Conservation (phyloP, 1,284 basidiomycete genomes). For the Ceratobasidium papillatum region DNA sequence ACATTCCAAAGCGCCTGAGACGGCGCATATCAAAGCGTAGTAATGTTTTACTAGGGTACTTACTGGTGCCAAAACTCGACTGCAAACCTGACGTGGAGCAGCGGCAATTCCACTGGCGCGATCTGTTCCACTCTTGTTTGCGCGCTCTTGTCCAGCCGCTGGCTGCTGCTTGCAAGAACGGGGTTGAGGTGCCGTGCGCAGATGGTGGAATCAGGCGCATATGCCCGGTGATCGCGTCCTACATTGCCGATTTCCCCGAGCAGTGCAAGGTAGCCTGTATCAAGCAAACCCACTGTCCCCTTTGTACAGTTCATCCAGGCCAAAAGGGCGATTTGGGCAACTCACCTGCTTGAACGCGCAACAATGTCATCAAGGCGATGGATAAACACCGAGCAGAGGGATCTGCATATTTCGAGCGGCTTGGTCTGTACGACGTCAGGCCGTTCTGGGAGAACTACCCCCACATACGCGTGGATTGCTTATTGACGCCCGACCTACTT, state of each 20-base stretch:
- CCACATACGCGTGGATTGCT: constrained; percentile 46
- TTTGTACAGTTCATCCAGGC: constrained; percentile 16
- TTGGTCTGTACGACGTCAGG: not conserved
- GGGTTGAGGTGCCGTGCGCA: constrained; percentile 18
- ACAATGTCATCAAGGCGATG: not conserved
- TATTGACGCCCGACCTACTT: constrained; percentile 49
- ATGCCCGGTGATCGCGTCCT: not conserved
- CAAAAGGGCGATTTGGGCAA: constrained; percentile 1
- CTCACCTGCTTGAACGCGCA: not conserved
- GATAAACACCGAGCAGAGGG: not conserved
- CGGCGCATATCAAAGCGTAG: constrained; percentile 23
- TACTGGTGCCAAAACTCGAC: constrained; percentile 18
- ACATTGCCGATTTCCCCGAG: constrained; percentile 40
- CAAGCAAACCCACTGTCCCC: constrained; percentile 16
- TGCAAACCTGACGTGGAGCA: not conserved
- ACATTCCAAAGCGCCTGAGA: constrained; percentile 14
- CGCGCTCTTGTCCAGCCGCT: constrained; percentile 36
- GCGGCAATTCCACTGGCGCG: not conserved
- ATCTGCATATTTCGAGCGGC: not conserved
- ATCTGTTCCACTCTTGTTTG: constrained; percentile 10
- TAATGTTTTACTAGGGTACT: constrained; percentile 36
- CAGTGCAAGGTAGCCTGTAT: constrained; percentile 38
- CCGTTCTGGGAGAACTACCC: constrained; percentile 50
- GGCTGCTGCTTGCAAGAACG: not conserved
- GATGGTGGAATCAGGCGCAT: constrained; percentile 32